Evolutionary conservation across 1,284 basidiomycete species (phyloP).

Genomic region (Leccinum pachyderme): DNA sequence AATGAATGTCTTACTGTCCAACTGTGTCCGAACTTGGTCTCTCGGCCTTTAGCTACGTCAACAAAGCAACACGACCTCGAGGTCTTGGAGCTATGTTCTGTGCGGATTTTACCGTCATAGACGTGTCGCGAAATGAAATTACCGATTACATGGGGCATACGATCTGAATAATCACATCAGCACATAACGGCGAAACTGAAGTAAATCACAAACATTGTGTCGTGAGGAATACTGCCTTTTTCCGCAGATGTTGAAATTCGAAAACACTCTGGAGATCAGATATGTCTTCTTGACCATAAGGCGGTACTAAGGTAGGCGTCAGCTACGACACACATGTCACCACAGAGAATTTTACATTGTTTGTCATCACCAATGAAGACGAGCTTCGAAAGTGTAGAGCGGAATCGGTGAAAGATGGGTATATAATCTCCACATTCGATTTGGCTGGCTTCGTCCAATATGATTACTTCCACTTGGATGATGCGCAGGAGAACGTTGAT

Average conservation of each 20-base stretch:
- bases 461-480: conserved; percentile 49
- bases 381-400: conserved; percentile 51
- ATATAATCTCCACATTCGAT: conserved; percentile 63
- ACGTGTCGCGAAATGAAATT: conserved; percentile 46
- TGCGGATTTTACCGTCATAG: conserved; percentile 36
- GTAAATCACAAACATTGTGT: conserved; percentile 42
- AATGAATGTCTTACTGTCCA: conserved; percentile 27
- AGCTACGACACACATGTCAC: background rate
- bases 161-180: conserved; percentile 36
- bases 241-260: conserved; percentile 41
- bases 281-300: conserved; percentile 45
- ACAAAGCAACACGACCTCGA: conserved; percentile 26
- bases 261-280: conserved; percentile 44
- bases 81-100: conserved; percentile 11
- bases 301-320: conserved; percentile 40
- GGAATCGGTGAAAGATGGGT: conserved; percentile 48
- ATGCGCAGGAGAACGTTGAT: conserved; percentile 34
- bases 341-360: conserved; percentile 51
- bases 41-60: conserved; percentile 30
- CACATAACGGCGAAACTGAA: background rate
- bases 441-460: conserved; percentile 68
- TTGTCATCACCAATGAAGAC: conserved; percentile 76
- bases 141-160: conserved; percentile 50
- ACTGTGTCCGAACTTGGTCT: conserved; percentile 23
- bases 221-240: conserved; percentile 35